Conservation (phyloP, 2,329 filamentous ascomycete genomes). For the Sclerotinia spermophila region DNA sequence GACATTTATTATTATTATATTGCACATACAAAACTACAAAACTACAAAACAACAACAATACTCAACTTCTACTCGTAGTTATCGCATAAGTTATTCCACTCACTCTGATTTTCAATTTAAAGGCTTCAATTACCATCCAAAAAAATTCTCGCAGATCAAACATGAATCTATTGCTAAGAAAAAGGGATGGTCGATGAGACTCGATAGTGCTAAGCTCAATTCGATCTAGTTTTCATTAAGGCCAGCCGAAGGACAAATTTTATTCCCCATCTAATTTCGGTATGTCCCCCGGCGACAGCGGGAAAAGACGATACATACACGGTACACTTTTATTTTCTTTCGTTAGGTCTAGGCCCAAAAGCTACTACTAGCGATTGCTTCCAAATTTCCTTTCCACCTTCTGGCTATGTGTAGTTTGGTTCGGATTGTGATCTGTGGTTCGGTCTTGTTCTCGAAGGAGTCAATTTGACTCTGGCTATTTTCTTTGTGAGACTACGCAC, state of each 20-base stretch:
- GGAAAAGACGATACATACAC: constrained; percentile 7
- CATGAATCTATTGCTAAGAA: neutral
- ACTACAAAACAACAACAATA: too few relatives aligned
- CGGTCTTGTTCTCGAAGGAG: neutral
- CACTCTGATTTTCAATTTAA: neutral
- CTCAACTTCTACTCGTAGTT: too few relatives aligned
- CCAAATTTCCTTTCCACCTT: constrained; percentile 6
- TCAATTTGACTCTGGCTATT: neutral
- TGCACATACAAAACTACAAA: too few relatives aligned
- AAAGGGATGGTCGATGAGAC: constrained; percentile 3
- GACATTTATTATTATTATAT: too few relatives aligned
- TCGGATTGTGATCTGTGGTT: neutral
- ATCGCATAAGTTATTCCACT: neutral
- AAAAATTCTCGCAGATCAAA: constrained; percentile 14
- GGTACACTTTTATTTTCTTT: neutral
- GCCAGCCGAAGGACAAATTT: neutral
- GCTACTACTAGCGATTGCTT: neutral
- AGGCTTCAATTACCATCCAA: neutral
- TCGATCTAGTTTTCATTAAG: neutral
- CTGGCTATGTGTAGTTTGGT: neutral
- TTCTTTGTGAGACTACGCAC: constrained; percentile 6
- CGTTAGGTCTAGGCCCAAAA: constrained; percentile 3
- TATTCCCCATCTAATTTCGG: constrained; percentile 13
- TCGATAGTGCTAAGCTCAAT: neutral
- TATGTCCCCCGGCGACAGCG: neutral